Evolutionary conservation across 176 grass and related monocot genomes (phyloP), one percentile per base, ranked within the genome.

Genomic region (Eragrostis nindensis): DNA sequence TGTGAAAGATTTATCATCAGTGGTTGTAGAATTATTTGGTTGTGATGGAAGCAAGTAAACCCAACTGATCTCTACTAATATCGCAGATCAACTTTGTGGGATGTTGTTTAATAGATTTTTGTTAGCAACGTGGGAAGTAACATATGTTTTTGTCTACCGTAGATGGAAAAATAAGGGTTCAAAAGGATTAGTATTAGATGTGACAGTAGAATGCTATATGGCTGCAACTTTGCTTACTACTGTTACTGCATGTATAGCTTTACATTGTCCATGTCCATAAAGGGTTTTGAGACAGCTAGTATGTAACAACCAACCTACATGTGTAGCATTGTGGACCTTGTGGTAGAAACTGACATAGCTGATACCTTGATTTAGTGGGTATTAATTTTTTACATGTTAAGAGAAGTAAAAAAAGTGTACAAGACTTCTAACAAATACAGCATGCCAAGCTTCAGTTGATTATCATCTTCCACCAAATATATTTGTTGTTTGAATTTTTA

Each of bases 71-170:
- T 54, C 1, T 71, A 3, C 29, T 72, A 78, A 19, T 52, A 52
- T 70, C 21, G 22, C n/a, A 62, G 13, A 72, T 10, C 40, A 45
- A 62, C 30, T 75, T 59, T 3, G 2, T n/a, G 11, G 27, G 15
- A 70, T 84, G n/a, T 1, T 82, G 32, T 78, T 85, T 63, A 62
- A 54, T 70, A 46, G 30, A 60, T 6, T 54, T 83, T 66, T 11
- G 11, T 18, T 73, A 66, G 61, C 56, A 55, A 79, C 22, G 36
- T 38, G 64, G 13, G 24, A 78, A 71, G 29, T 14, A 26, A 84
- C 53, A 11, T 5, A 44, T 24, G 0, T 29, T 56, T 80, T 81
- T 19, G 8, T 72, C 18, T 71, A 38, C 79, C n/a, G 6, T 4
- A 36, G 44, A 62, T 62, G 12, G 25, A 48, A 48, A 60, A 1